Evolutionary conservation across 2,329 filamentous ascomycete genomes (phyloP), one percentile per base, ranked within the genome.

Genomic region (Monosporascus sp.): DNA sequence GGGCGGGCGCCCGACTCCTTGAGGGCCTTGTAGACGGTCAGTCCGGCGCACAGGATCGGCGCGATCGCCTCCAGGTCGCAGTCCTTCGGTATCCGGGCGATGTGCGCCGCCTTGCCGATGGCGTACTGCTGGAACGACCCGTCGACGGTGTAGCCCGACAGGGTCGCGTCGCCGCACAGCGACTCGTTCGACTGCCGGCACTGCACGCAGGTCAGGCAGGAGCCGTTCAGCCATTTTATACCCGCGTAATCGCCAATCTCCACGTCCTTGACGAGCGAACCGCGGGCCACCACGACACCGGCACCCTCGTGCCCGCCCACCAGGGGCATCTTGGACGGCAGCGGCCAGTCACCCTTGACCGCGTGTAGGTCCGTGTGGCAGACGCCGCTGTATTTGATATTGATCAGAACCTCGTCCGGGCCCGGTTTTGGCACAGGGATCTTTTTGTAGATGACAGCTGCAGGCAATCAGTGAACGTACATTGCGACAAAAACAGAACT

Each of bases 61-160:
- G 90, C 82, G 54, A 95, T 80, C 50, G 84, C 84, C 66, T 92
- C 91, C 45, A 96, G 84, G 55, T 84, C 77, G 57, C 87, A 82
- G 17, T 87, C 83, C 72, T 92, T 87, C 60, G 89, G 88, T 59
- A 97, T 87, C 61, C 87, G 85, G 27, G 91, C 90, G 17, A 94
- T 85, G 71, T 96, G 90, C 19, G 87, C 84, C 17, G 91, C 91
- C 73, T 96, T 95, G 62, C 86, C 91, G 61, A 96, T 83, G 70
- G 83, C 84, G 76, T 96, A 97, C 77, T 96, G 86, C 78, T 97
- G 92, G 82, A 97, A 97, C 43, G 86, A 86, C 34, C 92, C 92
- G 69, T 96, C 90, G 68, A 96, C 91, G 5, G 90, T 95, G 81
- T 95, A 96, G 53, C 93, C 93, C 1, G 91, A 95, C 41, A 96